Evolutionary conservation across 139 green algal genomes (phyloP).

Genomic region (Deuterostichococcus epilithicus): DNA sequence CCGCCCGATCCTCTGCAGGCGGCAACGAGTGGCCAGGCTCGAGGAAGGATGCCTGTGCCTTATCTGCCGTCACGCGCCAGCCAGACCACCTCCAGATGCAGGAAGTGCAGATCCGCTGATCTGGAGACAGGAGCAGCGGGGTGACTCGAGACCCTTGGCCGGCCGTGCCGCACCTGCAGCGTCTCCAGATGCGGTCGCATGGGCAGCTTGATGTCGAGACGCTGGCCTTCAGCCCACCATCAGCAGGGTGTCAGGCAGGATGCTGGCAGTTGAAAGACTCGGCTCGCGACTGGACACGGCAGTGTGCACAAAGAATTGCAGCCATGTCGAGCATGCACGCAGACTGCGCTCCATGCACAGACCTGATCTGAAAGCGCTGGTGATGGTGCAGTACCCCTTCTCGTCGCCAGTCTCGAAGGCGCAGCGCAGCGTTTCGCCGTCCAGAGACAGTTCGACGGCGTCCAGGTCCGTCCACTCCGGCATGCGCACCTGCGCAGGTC

Average conservation of each 20-base stretch:
- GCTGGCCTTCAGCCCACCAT: neutral
- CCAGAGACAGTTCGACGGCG: neutral
- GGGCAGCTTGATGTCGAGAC: slow-evolving; percentile 16
- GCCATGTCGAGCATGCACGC: too few species aligned
- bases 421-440: neutral
- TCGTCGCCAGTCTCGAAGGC: neutral
- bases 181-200: slow-evolving; percentile 13
- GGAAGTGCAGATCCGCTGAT: too few species aligned
- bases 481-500: neutral
- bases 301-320: too few species aligned
- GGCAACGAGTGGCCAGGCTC: slow-evolving; percentile 7
- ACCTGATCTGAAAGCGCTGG: neutral
- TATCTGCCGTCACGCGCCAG: neutral
- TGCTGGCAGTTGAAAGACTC: too few species aligned
- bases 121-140: too few species aligned
- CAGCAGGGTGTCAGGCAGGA: too few species aligned
- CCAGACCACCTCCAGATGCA: neutral
- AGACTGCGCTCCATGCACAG: too few species aligned
- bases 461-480: neutral
- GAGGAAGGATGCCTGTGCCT: neutral
- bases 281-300: too few species aligned
- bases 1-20: slow-evolving; percentile 14
- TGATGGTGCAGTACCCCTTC: neutral
- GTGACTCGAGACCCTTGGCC: too few species aligned
- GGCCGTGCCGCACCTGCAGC: slow-evolving; percentile 9